phyloP scores from a whole-genome alignment of 768 basidiomycete species.

The Pholiota conissans region DNA sequence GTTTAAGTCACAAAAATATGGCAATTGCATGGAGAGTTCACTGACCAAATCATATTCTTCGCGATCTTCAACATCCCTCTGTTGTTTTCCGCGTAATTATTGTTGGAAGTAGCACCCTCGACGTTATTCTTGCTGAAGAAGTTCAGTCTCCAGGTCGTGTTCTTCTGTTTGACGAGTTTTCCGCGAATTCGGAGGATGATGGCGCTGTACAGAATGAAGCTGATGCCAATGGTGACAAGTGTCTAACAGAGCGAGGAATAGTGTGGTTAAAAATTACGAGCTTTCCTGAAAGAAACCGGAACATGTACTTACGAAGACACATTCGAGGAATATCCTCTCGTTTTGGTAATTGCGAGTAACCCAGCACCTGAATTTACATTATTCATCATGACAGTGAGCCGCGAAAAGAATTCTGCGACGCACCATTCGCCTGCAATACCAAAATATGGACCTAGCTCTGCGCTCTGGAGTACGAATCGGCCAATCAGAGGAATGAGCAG shows the following conservation, averaged over 20 bases:
- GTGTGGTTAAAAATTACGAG: not conserved
- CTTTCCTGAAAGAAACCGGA: no score
- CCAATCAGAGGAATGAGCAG: conserved; percentile 35
- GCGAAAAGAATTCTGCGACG: not conserved
- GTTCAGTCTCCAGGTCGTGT: conserved; percentile 11
- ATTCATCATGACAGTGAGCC: not conserved
- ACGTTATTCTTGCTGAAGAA: not conserved
- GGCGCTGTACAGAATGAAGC: conserved; percentile 12
- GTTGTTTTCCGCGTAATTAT: not conserved
- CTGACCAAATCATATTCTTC: conserved; percentile 5
- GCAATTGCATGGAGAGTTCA: not conserved
- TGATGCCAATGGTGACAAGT: conserved; percentile 9
- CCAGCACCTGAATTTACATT: conserved; percentile 32
- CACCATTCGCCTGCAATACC: conserved; percentile 45
- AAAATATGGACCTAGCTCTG: conserved; percentile 39
- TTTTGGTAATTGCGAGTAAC: conserved; percentile 40
- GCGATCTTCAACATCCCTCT: conserved; percentile 11
- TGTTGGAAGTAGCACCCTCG: not conserved
- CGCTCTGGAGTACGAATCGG: conserved; percentile 32
- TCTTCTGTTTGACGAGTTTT: conserved; percentile 9
- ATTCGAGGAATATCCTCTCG: conserved; percentile 41
- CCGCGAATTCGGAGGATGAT: conserved; percentile 17
- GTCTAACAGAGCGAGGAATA: not conserved
- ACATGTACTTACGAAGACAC: conserved; percentile 37
- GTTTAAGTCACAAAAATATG: not conserved